Evolutionary conservation across 441 rosid genomes (phyloP).

Genomic region (Erodium texanum): DNA sequence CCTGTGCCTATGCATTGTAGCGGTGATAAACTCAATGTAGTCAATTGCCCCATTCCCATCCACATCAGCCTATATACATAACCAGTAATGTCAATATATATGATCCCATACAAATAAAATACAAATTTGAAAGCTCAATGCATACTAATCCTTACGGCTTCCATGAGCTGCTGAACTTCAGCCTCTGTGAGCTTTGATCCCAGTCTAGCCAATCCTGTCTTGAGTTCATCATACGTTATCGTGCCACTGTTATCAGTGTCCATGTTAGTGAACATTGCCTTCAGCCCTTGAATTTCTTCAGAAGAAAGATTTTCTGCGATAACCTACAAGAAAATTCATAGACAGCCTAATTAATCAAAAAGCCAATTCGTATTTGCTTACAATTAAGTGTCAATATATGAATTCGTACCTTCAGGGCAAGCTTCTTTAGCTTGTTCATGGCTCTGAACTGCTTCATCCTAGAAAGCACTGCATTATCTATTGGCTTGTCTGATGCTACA

Average conservation of each 20-base stretch:
- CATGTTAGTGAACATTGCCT: slow-evolving; percentile 52
- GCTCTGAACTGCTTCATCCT: slow-evolving; percentile 71
- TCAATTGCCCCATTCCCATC: slow-evolving; percentile 69
- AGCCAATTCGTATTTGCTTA: neutral
- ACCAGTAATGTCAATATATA: neutral
- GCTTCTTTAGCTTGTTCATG: slow-evolving; percentile 64
- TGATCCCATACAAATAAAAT: neutral
- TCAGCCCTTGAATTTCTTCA: slow-evolving; percentile 54
- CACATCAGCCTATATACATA: slow-evolving; percentile 54
- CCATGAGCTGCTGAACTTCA: slow-evolving; percentile 59
- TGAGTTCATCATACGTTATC: slow-evolving; percentile 55
- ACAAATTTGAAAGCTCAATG: neutral
- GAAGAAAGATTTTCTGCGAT: slow-evolving; percentile 49
- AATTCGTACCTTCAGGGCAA: slow-evolving; percentile 44
- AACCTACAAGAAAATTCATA: slow-evolving; percentile 25
- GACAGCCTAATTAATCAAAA: neutral
- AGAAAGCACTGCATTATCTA: slow-evolving; percentile 56
- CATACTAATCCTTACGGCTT: slow-evolving; percentile 36
- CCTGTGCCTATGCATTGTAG: slow-evolving; percentile 74
- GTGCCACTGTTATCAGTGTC: too few species aligned
- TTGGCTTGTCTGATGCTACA: slow-evolving; percentile 56
- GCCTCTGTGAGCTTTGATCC: slow-evolving; percentile 56
- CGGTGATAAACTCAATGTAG: slow-evolving; percentile 64
- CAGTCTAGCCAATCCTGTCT: slow-evolving; percentile 46
- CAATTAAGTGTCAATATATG: neutral